Percentiles rank a stretch among this genome's conserved stretches.
phyloP scores from a whole-genome alignment of 768 basidiomycete species.

The Dacryopinax spathularia region DNA sequence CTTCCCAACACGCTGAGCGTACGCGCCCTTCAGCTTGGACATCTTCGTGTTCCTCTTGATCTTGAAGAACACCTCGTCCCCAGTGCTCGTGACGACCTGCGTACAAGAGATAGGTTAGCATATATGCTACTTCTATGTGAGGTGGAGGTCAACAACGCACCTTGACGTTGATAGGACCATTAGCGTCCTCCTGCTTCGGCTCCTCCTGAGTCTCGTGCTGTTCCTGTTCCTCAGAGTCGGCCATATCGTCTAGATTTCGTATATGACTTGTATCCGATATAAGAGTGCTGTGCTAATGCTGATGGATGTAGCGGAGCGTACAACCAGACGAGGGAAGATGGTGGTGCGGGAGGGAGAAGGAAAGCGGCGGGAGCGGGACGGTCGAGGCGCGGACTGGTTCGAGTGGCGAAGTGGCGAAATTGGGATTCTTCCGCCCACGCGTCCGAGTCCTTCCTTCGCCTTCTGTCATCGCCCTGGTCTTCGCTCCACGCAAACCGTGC shows the following conservation, averaged over 20 bases:
- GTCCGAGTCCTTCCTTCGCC: too few species aligned
- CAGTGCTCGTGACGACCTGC: constrained; percentile 59
- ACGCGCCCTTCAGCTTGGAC: constrained; percentile 83
- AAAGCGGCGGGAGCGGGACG: neutral
- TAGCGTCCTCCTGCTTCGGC: constrained; percentile 42
- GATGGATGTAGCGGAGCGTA: too few species aligned
- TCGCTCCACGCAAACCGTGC: too few species aligned
- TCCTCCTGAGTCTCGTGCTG: neutral
- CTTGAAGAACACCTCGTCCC: constrained; percentile 93
- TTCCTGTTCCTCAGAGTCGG: neutral
- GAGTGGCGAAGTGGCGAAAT: too few species aligned
- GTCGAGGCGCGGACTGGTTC: too few species aligned
- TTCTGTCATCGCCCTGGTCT: too few species aligned
- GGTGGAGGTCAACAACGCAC: constrained; percentile 26
- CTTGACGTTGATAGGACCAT: constrained; percentile 66
- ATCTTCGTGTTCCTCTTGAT: constrained; percentile 87
- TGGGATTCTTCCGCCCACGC: too few species aligned
- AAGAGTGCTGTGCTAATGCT: neutral
- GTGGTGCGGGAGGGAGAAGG: neutral
- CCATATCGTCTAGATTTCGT: neutral
- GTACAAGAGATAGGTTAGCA: neutral
- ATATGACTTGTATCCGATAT: neutral
- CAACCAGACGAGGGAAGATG: neutral
- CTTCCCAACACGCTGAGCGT: constrained; percentile 84
- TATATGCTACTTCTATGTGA: constrained; percentile 2